Base-by-base conservation (phyloP, 1,284 basidiomycete genomes). In the Ceratobasidium sp. region DNA sequence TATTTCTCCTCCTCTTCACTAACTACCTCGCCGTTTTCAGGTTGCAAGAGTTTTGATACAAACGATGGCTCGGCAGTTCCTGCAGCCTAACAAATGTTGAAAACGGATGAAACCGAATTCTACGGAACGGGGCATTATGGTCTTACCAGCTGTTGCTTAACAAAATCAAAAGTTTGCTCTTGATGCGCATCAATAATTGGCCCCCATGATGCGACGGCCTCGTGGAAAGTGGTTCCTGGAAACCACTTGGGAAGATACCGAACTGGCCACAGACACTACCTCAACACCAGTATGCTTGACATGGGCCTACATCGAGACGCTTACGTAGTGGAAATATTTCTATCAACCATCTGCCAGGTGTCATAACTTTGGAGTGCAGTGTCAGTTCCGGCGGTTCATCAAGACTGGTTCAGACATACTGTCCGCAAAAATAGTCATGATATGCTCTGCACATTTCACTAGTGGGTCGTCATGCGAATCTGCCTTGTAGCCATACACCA, bases 121-220 rank as follows among this genome's bases (percentile, higher is more conserved):
- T n/a, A n/a, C n/a, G n/a, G n/a, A n/a, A n/a, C n/a, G n/a, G n/a
- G n/a, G n/a, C n/a, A n/a, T n/a, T n/a, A n/a, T n/a, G n/a, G n/a
- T 17, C 20, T 10, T 49, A 77, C 77, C 72, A 77, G 74, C 56
- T 73, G 74, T 20, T 73, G 38, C 71, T 76, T 75, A 1, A 75
- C 74, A n/a, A 72, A 75, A 10, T 75, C 69, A 55, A 73, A 74
- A 2, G 76, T 77, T 27, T 73, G 64, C 53, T 77, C 70, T 42
- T 58, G 53, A 74, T 77, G 75, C 3, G 56, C 70, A 7, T 72
- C 31, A 3, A 77, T 70, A 12, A 57, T 73, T 27, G 57, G 64
- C 8, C 72, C 68, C 73, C 73, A 76, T 6, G 55, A 69, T 7
- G 50, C 68, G 4, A 74, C n/a, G n/a, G n/a, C n/a, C n/a, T n/a